phyloP scores from a whole-genome alignment of 805 yeast genomes.

The Saccharomycopsis fodiens region DNA sequence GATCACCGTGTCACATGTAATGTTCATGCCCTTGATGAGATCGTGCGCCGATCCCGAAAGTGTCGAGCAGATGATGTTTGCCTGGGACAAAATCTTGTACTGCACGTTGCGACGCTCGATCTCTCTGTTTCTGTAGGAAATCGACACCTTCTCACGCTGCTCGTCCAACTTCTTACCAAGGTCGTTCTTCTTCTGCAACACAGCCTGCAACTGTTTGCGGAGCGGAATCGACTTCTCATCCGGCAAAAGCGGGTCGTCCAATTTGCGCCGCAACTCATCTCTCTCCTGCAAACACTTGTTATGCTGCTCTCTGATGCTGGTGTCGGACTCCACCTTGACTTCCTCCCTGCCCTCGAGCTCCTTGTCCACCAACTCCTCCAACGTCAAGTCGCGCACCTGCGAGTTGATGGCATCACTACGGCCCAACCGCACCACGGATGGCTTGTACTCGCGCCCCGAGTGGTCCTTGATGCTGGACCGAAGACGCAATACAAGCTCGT shows the following conservation, averaged over 20 bases:
- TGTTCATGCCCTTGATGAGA: slow-evolving; percentile 62
- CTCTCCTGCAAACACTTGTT: slow-evolving; percentile 49
- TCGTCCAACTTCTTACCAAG: slow-evolving; percentile 70
- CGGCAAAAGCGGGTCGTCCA: slow-evolving; percentile 26
- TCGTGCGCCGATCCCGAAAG: slow-evolving; percentile 93
- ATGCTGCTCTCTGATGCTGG: slow-evolving; percentile 42
- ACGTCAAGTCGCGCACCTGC: slow-evolving; percentile 71
- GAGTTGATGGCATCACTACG: slow-evolving; percentile 80
- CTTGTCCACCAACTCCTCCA: slow-evolving; percentile 78
- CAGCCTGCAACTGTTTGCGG: slow-evolving; percentile 44
- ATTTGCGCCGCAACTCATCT: slow-evolving; percentile 41
- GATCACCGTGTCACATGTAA: slow-evolving; percentile 81
- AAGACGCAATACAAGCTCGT: slow-evolving; percentile 81
- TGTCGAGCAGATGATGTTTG: slow-evolving; percentile 87
- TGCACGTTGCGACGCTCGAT: slow-evolving; percentile 70
- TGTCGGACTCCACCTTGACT: slow-evolving; percentile 35
- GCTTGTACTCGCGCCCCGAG: slow-evolving; percentile 45
- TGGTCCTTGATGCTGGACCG: slow-evolving; percentile 60
- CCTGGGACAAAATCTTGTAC: slow-evolving; percentile 57
- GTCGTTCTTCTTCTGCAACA: slow-evolving; percentile 56
- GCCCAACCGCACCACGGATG: slow-evolving; percentile 80
- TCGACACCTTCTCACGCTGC: slow-evolving; percentile 64
- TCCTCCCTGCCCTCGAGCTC: slow-evolving; percentile 37
- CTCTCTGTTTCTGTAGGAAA: slow-evolving; percentile 68
- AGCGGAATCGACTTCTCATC: slow-evolving; percentile 38